Conservation (phyloP, 73 alveolate species). For the Symbiodinium natans region DNA sequence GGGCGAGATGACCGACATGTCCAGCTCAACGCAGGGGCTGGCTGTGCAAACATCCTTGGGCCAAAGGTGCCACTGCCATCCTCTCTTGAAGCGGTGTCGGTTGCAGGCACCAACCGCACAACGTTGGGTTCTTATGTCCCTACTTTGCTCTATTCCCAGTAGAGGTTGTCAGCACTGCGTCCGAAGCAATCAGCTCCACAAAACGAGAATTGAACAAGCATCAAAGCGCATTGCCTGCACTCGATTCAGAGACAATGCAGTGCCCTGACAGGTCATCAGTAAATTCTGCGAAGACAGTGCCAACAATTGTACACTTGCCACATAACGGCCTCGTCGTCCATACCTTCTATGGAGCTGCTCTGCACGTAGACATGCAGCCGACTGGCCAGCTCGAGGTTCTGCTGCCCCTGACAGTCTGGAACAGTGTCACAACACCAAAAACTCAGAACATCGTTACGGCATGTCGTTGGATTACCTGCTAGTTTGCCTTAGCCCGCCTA, state of each 20-base stretch:
- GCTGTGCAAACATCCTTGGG: neutral
- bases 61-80: neutral
- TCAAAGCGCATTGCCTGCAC: constrained; percentile 83
- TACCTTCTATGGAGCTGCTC: constrained; percentile 70
- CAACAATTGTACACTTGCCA: neutral
- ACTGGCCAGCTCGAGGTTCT: constrained; percentile 82
- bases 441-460: neutral
- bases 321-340: constrained; percentile 60
- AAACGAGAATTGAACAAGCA: too few species aligned
- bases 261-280: constrained; percentile 29
- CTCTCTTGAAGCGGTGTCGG: too few species aligned
- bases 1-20: constrained; percentile 90
- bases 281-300: neutral
- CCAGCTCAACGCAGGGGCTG: neutral
- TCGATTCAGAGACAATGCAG: constrained; percentile 41
- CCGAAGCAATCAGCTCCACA: too few species aligned
- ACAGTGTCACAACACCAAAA: neutral
- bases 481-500: neutral
- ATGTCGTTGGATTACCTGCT: too few species aligned
- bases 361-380: constrained; percentile 75
- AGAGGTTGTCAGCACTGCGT: too few species aligned
- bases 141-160: too few species aligned
- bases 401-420: constrained; percentile 71
- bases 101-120: too few species aligned
- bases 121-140: too few species aligned